Evolutionary conservation across 768 basidiomycete genomes (phyloP), one percentile per base, ranked within the genome.

Genomic region (Calvatia gigantea): DNA sequence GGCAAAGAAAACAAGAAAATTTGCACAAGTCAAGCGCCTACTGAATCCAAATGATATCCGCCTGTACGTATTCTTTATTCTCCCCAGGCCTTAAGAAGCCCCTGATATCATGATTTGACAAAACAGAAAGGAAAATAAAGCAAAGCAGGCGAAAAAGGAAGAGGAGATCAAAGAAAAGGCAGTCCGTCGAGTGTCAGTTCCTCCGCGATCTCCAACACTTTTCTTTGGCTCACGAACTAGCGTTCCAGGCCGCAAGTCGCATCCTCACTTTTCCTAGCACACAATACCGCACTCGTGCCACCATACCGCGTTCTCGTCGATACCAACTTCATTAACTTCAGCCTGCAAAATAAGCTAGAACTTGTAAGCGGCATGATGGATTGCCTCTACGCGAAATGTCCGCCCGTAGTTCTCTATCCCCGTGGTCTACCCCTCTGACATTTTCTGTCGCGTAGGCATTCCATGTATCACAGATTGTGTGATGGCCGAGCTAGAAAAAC

Each of bases 391-490:
- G 97, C 97, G 11, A 98, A 99, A 76, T 98, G 96, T 96, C 61
- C 41, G 70, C 42, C 9, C 38, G 23, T 23, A 11, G 15, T 35
- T 21, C 27, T 43, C n/a, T 23, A n/a, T 33, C 23, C 17, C 41
- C 17, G 25, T 31, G 6, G 31, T 48, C 39, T 21, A 49, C 32
- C 27, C 29, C 38, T 52, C 32, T 21, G 38, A 58, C 45, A 35
- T 62, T 53, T 52, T 46, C 45, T 43, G 6, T 33, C 50, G 38
- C 29, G 49, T 63, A 98, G 96, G 94, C 70, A 98, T 98, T 63
- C 97, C 97, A 1, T 97, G 94, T 62, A 90, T 99, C n/a, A 98
- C 97, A 25, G 97, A 98, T 71, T 99, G 97, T 64, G 97, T 99
- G 11, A 89, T 98, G 81, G 97, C 96, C 6, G 97, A 99, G 70